These are phyloP conservation scores for Speleostelium caveatum DNA, from an alignment of 78 protist genomes.

Conservation along the genomic window DNA sequence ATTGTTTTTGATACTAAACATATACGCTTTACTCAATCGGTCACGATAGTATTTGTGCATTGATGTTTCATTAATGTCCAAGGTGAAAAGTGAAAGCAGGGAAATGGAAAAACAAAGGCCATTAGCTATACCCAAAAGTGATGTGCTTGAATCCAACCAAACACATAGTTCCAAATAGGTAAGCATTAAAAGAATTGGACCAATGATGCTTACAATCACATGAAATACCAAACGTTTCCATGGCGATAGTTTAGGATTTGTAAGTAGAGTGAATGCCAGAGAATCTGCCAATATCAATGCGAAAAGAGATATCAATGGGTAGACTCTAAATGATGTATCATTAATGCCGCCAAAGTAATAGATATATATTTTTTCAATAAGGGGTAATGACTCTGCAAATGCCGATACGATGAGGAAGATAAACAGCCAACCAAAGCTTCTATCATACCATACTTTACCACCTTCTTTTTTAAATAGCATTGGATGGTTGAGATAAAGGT, in stretches of 20 bases:
- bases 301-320: slow-evolving; percentile 52
- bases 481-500: slow-evolving; percentile 55
- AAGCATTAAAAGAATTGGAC: slow-evolving; percentile 44
- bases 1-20: slow-evolving; percentile 50
- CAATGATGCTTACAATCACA: slow-evolving; percentile 40
- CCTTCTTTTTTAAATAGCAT: slow-evolving; percentile 64
- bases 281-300: slow-evolving; percentile 73
- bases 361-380: slow-evolving; percentile 47
- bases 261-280: slow-evolving; percentile 57
- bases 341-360: slow-evolving; percentile 44
- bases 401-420: slow-evolving; percentile 32
- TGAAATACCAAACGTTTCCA: slow-evolving; percentile 56
- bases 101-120: slow-evolving; percentile 63
- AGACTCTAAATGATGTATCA: slow-evolving; percentile 51
- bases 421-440: slow-evolving; percentile 70
- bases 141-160: slow-evolving; percentile 24
- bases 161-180: slow-evolving; percentile 73
- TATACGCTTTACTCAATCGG: slow-evolving; percentile 53
- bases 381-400: slow-evolving; percentile 51
- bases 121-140: slow-evolving; percentile 59
- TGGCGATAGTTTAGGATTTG: slow-evolving; percentile 74
- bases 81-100: slow-evolving; percentile 28
- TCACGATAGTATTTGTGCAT: slow-evolving; percentile 79
- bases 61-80: slow-evolving; percentile 77
- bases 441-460: slow-evolving; percentile 73